Evolutionary conservation across 163 green algal genomes (phyloP).

Genomic region (Picocystis sp.): DNA sequence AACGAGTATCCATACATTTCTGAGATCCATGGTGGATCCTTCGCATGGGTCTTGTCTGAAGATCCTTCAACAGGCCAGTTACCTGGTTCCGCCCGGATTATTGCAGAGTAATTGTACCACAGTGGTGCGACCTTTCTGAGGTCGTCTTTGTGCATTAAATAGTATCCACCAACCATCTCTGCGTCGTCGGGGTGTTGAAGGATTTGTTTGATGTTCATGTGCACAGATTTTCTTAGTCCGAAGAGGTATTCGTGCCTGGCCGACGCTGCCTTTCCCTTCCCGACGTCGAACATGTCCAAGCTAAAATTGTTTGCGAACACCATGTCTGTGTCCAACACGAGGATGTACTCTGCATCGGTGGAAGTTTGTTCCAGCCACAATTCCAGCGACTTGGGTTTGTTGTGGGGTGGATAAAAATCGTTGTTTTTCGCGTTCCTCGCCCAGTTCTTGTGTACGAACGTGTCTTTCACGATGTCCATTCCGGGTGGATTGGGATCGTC

Average conservation of each 20-base stretch:
- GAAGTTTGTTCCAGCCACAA: conserved; percentile 1
- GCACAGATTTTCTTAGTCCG: not conserved
- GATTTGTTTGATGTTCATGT: conserved; percentile 4
- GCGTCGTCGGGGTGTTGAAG: not conserved
- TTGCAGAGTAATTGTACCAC: conserved; percentile 4
- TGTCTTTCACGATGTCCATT: not conserved
- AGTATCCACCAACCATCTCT: conserved; percentile 5
- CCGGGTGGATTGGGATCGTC: conserved; percentile 1
- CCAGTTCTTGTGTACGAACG: conserved; percentile 3
- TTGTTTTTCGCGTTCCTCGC: not conserved
- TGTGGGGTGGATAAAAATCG: conserved; percentile 2
- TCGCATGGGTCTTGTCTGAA: conserved; percentile 1
- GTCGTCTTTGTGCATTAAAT: conserved; percentile 6
- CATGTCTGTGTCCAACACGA: conserved; percentile 7
- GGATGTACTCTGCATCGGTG: conserved; percentile 4
- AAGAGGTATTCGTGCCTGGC: conserved; percentile 1
- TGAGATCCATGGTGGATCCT: conserved; percentile 3
- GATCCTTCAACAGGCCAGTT: conserved; percentile 2
- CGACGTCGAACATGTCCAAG: not conserved
- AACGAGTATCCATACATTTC: conserved; percentile 8
- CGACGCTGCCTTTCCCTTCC: not conserved
- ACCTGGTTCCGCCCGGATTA: not conserved
- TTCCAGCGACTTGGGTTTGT: conserved; percentile 6
- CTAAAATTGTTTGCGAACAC: not conserved
- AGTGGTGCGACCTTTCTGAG: conserved; percentile 2